Percentiles rank a stretch among this genome's conserved stretches.
Evolutionary conservation across 1,284 basidiomycete genomes (phyloP).

Genomic region (Microbotryum silenes-acaulis): DNA sequence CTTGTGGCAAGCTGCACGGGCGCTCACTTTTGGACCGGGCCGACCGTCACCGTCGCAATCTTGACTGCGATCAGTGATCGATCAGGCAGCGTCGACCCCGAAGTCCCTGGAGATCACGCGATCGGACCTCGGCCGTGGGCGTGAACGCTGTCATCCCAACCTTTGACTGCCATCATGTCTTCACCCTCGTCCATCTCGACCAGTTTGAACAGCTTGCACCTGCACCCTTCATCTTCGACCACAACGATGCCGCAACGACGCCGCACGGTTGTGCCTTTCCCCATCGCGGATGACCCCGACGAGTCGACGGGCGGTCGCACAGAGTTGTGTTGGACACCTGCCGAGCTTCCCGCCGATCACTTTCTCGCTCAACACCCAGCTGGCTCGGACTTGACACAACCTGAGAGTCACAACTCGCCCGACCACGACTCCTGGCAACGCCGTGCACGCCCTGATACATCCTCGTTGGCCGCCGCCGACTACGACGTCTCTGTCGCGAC

Average conservation of each 20-base stretch:
- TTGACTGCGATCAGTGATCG: no score
- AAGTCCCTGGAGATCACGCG: no score
- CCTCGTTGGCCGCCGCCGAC: slow-evolving; percentile 82
- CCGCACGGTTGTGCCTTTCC: slow-evolving; percentile 11
- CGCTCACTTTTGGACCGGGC: no score
- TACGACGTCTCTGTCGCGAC: slow-evolving; percentile 88
- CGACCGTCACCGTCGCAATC: no score
- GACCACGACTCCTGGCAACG: slow-evolving; percentile 9
- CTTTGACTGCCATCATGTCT: no score
- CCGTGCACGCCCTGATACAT: slow-evolving; percentile 52
- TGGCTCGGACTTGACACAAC: not conserved
- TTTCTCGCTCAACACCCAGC: slow-evolving; percentile 26
- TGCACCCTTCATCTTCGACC: no score
- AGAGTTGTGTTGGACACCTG: not conserved
- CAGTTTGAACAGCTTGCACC: no score
- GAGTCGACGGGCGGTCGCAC: not conserved
- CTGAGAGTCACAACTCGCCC: not conserved
- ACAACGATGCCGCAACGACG: not conserved
- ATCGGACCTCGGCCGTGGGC: no score
- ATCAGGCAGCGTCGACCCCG: no score
- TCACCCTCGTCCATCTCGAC: no score
- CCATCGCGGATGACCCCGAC: slow-evolving; percentile 6
- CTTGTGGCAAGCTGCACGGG: no score
- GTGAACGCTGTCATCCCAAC: no score
- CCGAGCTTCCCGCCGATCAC: slow-evolving; percentile 19